Conservation (phyloP, 352 stramenopile species). For the Achlya hypogyna region DNA sequence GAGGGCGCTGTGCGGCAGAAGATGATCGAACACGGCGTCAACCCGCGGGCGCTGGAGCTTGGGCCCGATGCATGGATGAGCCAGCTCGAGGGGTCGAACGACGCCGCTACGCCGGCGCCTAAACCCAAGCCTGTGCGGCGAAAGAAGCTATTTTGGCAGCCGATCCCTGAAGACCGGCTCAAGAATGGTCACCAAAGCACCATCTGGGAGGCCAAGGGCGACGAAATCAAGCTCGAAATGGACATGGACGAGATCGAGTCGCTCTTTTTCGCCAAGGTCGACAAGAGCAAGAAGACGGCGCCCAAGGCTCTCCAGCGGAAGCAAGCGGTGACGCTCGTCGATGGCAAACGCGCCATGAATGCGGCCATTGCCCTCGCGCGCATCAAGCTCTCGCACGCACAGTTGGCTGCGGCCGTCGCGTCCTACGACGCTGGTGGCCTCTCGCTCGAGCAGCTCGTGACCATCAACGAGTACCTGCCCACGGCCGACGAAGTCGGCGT, state of each 20-base stretch:
- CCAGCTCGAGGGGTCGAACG: background rate
- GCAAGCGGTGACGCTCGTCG: constrained; percentile 86
- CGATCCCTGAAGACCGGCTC: constrained; percentile 74
- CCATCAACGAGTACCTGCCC: constrained; percentile 91
- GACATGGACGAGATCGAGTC: constrained; percentile 84
- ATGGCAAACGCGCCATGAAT: constrained; percentile 97
- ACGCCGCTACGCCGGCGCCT: constrained; percentile 1
- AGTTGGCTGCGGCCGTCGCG: constrained; percentile 68
- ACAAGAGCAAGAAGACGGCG: constrained; percentile 40
- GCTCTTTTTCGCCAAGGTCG: constrained; percentile 71
- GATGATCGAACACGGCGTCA: constrained; percentile 38
- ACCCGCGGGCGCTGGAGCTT: constrained; percentile 8
- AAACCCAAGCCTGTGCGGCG: constrained; percentile 26
- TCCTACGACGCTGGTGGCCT: constrained; percentile 58
- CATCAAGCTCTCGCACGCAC: constrained; percentile 89
- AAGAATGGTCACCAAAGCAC: constrained; percentile 58
- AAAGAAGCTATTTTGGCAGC: constrained; percentile 87
- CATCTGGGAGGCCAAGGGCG: constrained; percentile 75
- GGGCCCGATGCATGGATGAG: background rate
- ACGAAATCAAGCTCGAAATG: constrained; percentile 61
- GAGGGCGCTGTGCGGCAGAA: constrained; percentile 77
- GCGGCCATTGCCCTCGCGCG: constrained; percentile 93
- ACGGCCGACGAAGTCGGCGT: constrained; percentile 84
- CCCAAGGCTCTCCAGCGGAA: constrained; percentile 54
- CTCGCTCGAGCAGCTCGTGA: constrained; percentile 67